Percentiles rank a stretch among this genome's conserved stretches.
Conservation (phyloP, 1,284 basidiomycete species). For the Cryptococcus sp. region DNA sequence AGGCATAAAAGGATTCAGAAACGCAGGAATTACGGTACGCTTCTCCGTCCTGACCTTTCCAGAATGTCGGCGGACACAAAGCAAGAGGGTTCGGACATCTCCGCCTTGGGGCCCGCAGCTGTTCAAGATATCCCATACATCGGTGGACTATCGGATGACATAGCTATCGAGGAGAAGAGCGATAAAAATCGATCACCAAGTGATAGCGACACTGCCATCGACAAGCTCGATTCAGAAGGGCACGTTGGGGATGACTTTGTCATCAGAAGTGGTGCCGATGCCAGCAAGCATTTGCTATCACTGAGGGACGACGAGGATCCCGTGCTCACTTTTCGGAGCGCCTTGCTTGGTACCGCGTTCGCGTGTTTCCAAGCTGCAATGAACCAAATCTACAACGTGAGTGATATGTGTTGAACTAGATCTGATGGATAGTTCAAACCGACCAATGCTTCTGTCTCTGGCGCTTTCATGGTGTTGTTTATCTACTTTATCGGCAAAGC, state of each 20-base stretch:
- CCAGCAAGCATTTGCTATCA: slow-evolving; percentile 59
- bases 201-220: no score
- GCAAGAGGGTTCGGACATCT: no score
- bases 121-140: no score
- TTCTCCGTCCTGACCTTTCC: no score
- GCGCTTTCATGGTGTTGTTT: slow-evolving; percentile 60
- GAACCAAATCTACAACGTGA: slow-evolving; percentile 16
- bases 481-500: slow-evolving; percentile 55
- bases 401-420: not conserved
- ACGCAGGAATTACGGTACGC: no score
- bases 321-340: slow-evolving; percentile 58
- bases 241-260: slow-evolving; percentile 1
- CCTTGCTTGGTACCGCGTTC: slow-evolving; percentile 57
- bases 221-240: not conserved
- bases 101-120: no score
- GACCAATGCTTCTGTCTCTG: slow-evolving; percentile 53
- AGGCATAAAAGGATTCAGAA: no score
- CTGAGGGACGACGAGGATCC: slow-evolving; percentile 60
- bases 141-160: no score
- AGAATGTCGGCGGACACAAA: no score
- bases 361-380: slow-evolving; percentile 56
- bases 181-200: no score
- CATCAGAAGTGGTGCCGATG: slow-evolving; percentile 53
- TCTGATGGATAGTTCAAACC: slow-evolving; percentile 56
- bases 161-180: no score